Evolutionary conservation across 805 yeast species (phyloP), one percentile per base, ranked within the genome.

Genomic region (Kuraishia capsulata): DNA sequence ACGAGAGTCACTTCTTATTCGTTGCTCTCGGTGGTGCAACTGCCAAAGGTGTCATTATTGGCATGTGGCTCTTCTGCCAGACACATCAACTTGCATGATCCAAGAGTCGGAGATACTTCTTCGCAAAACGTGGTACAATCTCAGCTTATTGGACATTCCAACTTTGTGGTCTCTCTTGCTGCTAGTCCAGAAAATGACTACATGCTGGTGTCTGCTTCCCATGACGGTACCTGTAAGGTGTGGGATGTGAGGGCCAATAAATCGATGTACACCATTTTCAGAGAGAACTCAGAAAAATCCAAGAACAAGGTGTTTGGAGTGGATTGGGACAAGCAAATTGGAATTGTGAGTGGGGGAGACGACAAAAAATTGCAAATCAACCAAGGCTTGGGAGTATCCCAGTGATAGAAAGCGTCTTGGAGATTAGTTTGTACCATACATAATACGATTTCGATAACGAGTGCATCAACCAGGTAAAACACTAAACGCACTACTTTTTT

Each of bases 61-160:
- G 95, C 89, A 6, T 76, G 90, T 41, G 98, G 98, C n/a, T 87
- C 97, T 1, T 81, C 96, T 10, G 97, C 97, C n/a, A 81, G 98
- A 61, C 97, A 92, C 60, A 89, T 92, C 45, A 81, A 88, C 39
- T 67, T 92, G 44, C 95, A 87, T 53, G 98, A 92, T 57, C 97
- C 97, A 33, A 75, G 98, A 56, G 70, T 71, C 2, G 62, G 59
- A 20, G 59, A 76, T 1, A 69, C 81, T 2, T 66, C 74, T 4
- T 71, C 77, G 5, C 13, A 9, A 8, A 71, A 81, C 30, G 70
- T 78, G 13, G 81, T 79, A 41, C 78, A 74, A 39, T 65, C 71
- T 35, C 94, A 88, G 59, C 70, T 92, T 38, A 67, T 76, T 36
- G 98, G 98, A 4, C 98, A 92, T 58, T 75, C 81, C 33, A 90